phyloP scores from a whole-genome alignment of 2,329 filamentous ascomycete species.

The Clonostachys chloroleuca region DNA sequence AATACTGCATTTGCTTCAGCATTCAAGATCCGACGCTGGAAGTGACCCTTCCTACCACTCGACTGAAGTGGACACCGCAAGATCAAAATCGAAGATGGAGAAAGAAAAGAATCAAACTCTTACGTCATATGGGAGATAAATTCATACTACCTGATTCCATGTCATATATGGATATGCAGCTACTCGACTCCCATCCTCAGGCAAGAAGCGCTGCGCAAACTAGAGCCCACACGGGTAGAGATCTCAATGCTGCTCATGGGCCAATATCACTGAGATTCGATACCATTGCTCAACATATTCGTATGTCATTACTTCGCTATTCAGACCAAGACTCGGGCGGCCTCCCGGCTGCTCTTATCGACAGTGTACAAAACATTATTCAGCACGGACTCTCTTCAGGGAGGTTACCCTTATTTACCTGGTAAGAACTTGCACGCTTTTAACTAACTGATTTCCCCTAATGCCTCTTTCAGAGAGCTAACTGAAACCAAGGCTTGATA shows the following conservation, averaged over 20 bases:
- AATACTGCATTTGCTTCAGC: slow-evolving; percentile 28
- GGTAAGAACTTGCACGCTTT: slow-evolving; percentile 13
- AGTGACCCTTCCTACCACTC: slow-evolving; percentile 17
- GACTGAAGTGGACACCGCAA: slow-evolving; percentile 14
- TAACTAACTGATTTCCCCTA: too few relatives aligned
- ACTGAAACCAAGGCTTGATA: too few relatives aligned
- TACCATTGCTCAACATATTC: too few relatives aligned
- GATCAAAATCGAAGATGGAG: slow-evolving; percentile 17
- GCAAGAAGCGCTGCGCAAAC: too few relatives aligned
- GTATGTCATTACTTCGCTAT: too few relatives aligned
- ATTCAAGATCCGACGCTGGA: slow-evolving; percentile 12
- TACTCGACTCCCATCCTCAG: too few relatives aligned
- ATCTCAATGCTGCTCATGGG: too few relatives aligned
- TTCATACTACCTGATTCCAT: slow-evolving; percentile 32
- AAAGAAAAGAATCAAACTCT: slow-evolving; percentile 16
- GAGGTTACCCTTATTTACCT: slow-evolving; percentile 21
- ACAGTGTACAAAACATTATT: slow-evolving; percentile 7
- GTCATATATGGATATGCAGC: slow-evolving; percentile 14
- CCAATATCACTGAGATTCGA: too few relatives aligned
- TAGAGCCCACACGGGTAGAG: too few relatives aligned
- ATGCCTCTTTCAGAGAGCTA: too few relatives aligned
- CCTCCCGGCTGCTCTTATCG: too few relatives aligned
- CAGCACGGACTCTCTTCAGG: slow-evolving; percentile 14
- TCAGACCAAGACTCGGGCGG: too few relatives aligned
- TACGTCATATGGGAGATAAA: slow-evolving; percentile 17